Conservation (phyloP, 1,284 basidiomycete species). For the Cystobasidium sp. region DNA sequence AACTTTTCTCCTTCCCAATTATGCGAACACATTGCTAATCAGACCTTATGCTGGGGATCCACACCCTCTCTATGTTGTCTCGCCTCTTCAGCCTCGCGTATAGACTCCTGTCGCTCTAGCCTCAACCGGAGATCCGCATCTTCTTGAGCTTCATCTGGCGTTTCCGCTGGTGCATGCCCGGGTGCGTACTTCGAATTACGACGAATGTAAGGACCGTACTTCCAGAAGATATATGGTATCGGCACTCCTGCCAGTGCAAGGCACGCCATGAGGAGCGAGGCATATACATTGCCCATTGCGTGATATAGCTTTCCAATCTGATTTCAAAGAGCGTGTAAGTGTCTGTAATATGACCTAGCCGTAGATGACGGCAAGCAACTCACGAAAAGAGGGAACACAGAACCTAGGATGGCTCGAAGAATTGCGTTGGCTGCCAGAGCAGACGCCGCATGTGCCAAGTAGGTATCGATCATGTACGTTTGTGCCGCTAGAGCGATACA, state of each 20-base stretch:
- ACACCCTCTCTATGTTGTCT: background rate
- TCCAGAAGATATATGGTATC: constrained; percentile 39
- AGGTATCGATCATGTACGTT: constrained; percentile 60
- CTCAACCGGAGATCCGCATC: constrained; percentile 15
- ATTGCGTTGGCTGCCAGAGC: constrained; percentile 70
- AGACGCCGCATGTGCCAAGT: constrained; percentile 65
- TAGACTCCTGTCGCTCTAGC: constrained; percentile 19
- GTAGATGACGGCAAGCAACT: no score
- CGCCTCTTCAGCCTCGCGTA: constrained; percentile 23
- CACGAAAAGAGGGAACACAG: constrained; percentile 40
- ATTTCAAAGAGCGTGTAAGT: background rate
- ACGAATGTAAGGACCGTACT: constrained; percentile 27
- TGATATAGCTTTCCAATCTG: constrained; percentile 31
- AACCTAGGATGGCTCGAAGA: constrained; percentile 24
- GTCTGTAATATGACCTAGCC: no score
- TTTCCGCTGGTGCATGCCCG: background rate
- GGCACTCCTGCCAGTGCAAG: constrained; percentile 22
- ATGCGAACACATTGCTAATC: no score
- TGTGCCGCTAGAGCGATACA: constrained; percentile 58
- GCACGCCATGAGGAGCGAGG: constrained; percentile 14
- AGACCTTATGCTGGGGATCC: background rate
- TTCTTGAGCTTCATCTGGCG: constrained; percentile 8
- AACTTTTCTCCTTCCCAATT: no score
- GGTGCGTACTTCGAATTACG: constrained; percentile 33
- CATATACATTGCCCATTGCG: constrained; percentile 33